Percentiles rank a stretch among this genome's conserved stretches.
phyloP scores from a whole-genome alignment of 2,329 filamentous ascomycete species.

The Fusarium neocosmosporiellum region DNA sequence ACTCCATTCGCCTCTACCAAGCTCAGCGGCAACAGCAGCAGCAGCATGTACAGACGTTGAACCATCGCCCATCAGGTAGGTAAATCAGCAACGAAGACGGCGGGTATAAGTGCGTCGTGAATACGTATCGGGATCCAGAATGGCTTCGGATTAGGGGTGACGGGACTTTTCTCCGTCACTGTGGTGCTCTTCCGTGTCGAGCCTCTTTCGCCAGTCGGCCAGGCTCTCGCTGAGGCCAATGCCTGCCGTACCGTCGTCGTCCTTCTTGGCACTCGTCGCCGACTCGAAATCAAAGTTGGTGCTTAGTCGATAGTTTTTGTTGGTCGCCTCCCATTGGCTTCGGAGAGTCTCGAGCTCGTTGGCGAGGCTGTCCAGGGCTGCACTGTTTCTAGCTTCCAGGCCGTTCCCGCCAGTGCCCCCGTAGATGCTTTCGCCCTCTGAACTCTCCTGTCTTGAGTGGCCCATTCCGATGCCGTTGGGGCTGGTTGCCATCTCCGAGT shows the following conservation, averaged over 20 bases:
- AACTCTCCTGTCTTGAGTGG: slow-evolving; percentile 66
- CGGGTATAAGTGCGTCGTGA: slow-evolving; percentile 50
- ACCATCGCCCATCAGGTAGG: slow-evolving; percentile 25
- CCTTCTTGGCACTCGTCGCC: slow-evolving; percentile 53
- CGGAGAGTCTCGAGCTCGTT: slow-evolving; percentile 91
- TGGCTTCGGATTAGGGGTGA: slow-evolving; percentile 34
- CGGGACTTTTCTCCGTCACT: slow-evolving; percentile 45
- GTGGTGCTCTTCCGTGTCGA: slow-evolving; percentile 67
- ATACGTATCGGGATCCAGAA: slow-evolving; percentile 45
- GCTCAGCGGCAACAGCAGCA: slow-evolving; percentile 11
- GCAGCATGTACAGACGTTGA: slow-evolving; percentile 39
- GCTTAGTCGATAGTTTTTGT: slow-evolving; percentile 92
- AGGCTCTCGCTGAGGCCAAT: slow-evolving; percentile 75
- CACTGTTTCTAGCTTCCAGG: slow-evolving; percentile 65
- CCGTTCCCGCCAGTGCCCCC: slow-evolving; percentile 55
- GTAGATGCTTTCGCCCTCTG: slow-evolving; percentile 72
- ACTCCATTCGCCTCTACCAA: slow-evolving; percentile 44
- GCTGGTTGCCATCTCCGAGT: slow-evolving; percentile 54
- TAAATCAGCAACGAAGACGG: slow-evolving; percentile 39
- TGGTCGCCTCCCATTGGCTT: slow-evolving; percentile 94
- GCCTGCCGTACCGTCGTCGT: slow-evolving; percentile 54
- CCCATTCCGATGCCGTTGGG: slow-evolving; percentile 53
- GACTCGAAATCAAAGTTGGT: slow-evolving; percentile 88
- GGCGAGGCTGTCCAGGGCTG: slow-evolving; percentile 88
- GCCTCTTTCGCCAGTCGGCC: slow-evolving; percentile 82